Conservation (phyloP, 2,329 filamentous ascomycete species). For the Trichoderma atroviride region DNA sequence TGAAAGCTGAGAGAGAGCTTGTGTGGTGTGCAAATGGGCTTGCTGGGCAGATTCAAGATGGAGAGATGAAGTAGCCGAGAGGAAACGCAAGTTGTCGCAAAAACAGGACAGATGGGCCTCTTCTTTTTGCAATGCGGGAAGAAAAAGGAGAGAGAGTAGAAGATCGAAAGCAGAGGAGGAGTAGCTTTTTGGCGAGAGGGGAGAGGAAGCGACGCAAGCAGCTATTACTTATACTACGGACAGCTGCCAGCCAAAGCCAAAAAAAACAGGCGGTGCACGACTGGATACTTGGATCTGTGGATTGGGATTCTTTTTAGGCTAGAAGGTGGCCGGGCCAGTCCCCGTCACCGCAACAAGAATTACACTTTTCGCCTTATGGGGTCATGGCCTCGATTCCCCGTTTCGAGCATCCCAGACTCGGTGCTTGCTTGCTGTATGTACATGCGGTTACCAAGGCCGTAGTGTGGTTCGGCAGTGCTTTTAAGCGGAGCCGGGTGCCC, state of each 20-base stretch:
- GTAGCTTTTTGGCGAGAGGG: background rate
- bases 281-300: background rate
- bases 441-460: background rate
- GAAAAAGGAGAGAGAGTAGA: background rate
- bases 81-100: background rate
- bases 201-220: background rate
- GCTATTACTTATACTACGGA: background rate
- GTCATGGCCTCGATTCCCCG: background rate
- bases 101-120: background rate
- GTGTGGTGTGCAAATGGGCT: background rate
- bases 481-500: slow-evolving; percentile 12
- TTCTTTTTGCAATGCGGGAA: background rate
- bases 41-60: background rate
- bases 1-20: background rate
- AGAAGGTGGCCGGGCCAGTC: background rate
- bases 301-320: background rate
- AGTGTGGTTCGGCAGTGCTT: slow-evolving; percentile 7
- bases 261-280: background rate
- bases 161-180: background rate
- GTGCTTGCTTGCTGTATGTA: background rate
- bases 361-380: background rate
- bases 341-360: background rate
- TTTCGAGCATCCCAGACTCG: background rate
- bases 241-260: background rate
- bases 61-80: background rate